Conservation (phyloP, 2,329 filamentous ascomycete genomes). For the Curvularia lunata region DNA sequence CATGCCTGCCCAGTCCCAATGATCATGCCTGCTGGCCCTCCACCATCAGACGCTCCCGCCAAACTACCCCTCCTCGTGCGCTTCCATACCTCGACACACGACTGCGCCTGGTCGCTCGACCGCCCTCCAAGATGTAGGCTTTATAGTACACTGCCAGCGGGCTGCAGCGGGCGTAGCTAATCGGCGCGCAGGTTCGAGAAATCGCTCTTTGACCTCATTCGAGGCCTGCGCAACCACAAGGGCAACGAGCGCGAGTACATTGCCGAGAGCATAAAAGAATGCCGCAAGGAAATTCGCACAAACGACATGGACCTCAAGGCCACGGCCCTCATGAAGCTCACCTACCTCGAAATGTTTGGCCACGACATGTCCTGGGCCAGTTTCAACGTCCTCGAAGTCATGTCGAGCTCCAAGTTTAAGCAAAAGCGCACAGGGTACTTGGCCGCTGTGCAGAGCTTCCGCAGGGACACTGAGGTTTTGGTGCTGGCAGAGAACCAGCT, state of each 20-base stretch:
- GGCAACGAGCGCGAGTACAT: slow-evolving; percentile 96
- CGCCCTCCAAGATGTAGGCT: slow-evolving; percentile 34
- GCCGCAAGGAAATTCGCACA: slow-evolving; percentile 86
- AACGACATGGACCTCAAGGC: slow-evolving; percentile 99
- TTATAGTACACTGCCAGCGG: too few relatives aligned
- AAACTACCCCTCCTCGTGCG: slow-evolving; percentile 39
- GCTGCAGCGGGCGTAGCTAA: slow-evolving; percentile 14
- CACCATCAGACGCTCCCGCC: slow-evolving; percentile 26
- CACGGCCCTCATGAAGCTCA: slow-evolving; percentile 90
- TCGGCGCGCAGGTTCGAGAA: slow-evolving; percentile 86
- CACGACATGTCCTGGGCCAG: slow-evolving; percentile 99
- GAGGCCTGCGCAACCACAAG: slow-evolving; percentile 93
- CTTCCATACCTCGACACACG: slow-evolving; percentile 24
- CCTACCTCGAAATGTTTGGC: slow-evolving; percentile 98
- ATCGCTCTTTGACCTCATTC: slow-evolving; percentile 97
- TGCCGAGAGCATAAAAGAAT: slow-evolving; percentile 91
- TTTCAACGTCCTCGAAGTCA: slow-evolving; percentile 98
- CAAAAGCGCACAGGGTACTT: slow-evolving; percentile 97
- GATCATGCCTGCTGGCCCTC: slow-evolving; percentile 46
- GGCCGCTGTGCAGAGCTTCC: slow-evolving; percentile 93
- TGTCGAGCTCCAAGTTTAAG: slow-evolving; percentile 93
- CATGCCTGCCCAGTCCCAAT: slow-evolving; percentile 32
- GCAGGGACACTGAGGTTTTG: slow-evolving; percentile 92
- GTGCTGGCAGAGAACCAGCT: slow-evolving; percentile 97
- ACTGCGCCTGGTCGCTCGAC: slow-evolving; percentile 25